Evolutionary conservation across 2,329 filamentous ascomycete species (phyloP), one percentile per base, ranked within the genome.

Genomic region (Plenodomus biglobosus): DNA sequence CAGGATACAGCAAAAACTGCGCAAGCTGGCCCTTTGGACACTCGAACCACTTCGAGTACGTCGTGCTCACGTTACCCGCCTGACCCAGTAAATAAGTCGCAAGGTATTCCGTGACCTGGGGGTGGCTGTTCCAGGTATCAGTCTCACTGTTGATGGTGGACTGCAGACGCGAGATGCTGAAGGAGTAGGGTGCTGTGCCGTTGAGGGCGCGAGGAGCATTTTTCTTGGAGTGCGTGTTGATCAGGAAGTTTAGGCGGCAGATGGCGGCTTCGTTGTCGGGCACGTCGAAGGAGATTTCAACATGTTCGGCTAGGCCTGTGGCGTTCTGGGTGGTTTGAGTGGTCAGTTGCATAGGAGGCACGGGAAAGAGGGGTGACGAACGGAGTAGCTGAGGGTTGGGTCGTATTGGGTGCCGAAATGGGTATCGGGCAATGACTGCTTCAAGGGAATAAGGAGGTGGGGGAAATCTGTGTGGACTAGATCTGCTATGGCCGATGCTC

Each of bases 381-480:
- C 63, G 2, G 46, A 42, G 32, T 58, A 54, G 24, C 53, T 55
- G 41, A 71, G 52, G 3, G 52, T 41, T 35, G 57, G 66, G 8
- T 46, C 48, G 13, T 48, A 52, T 17, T 64, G 52, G 2, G 69
- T 73, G 17, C 51, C 53, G 19, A 56, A 61, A 2, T 59, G 42
- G 2, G 38, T 52, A 39, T 62, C 40, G 15, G 68, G 64, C 1
- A 42, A 27, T 13, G 47, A 42, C 18, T 55, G 46, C 20, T 61
- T 58, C 34, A 72, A 46, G 1, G 68, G 69, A n/a, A 72, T 50
- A 36, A 73, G 63, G 38, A 72, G 64, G 36, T 67, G 63, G 3
- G 68, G 68, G 11, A 67, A 69, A 20, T 66, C 45, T 8, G 55
- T 52, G 24, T 44, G 42, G 37, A 62, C 20, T 21, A 65, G 55